Conservation (phyloP, 257 asterid species). For the Solanum rostratum region DNA sequence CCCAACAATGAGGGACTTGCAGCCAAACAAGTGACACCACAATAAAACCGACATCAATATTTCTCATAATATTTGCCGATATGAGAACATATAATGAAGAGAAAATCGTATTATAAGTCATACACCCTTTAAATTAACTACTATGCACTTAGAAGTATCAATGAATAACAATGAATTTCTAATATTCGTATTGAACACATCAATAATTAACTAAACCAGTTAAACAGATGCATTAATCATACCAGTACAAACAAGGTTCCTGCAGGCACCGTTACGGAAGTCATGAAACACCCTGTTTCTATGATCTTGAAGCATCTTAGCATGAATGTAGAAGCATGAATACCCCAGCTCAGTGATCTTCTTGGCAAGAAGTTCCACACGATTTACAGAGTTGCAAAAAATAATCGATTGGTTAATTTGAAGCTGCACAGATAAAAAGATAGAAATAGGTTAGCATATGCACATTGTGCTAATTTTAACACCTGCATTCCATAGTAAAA, state of each 20-base stretch:
- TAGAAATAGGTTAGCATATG: conserved; percentile 4
- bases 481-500: neutral
- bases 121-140: neutral
- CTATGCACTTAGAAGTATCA: neutral
- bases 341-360: conserved; percentile 89
- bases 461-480: neutral
- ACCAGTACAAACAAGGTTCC: conserved; percentile 98
- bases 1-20: neutral
- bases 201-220: neutral
- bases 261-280: conserved; percentile 92
- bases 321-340: conserved; percentile 92
- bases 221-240: neutral
- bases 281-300: conserved; percentile 89
- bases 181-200: neutral
- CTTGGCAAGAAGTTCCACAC: conserved; percentile 91
- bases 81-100: neutral
- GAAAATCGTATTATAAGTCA: neutral
- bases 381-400: conserved; percentile 90
- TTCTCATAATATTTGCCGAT: neutral
- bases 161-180: neutral
- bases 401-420: conserved; percentile 91
- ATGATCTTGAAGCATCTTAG: conserved; percentile 95
- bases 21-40: neutral
- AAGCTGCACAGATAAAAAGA: conserved; percentile 35
- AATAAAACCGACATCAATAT: neutral